Evolutionary conservation across 768 basidiomycete species (phyloP), one percentile per base, ranked within the genome.

Genomic region (Suillus cothurnatus): DNA sequence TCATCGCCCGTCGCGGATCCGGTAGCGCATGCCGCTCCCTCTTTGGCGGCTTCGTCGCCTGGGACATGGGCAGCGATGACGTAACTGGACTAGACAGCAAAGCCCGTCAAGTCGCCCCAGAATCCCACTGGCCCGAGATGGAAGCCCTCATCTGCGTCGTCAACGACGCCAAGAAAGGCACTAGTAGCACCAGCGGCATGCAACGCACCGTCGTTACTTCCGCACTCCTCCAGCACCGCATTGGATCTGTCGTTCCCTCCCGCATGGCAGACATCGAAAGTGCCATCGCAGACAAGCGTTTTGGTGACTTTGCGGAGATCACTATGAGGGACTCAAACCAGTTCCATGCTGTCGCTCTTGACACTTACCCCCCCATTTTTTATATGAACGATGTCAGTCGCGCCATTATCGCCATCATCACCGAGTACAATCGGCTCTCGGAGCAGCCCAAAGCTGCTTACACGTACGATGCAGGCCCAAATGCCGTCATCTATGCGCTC

Each of bases 281-380:
- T 11, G 97, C 97, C 26, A 99, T 99, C 78, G 74, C 77, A 56
- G 80, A 74, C 1, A 85, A 83, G 69, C 92, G 99, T 78, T 99
- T 99, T 76, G 88, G 95, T 71, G 69, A 86, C 0, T 99, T 99
- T 69, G 97, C 95, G 0, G 79, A 81, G 66, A 86, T 98, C 76
- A 99, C 97, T 26, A 99, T 99, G 95, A 88, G 86, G 58, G 97
- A 99, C 76, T 97, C 95, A 61, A 99, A 99, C 81, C 92, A 94
- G 81, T 99, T 99, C 88, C 97, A 99, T 74, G 95, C 97, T 32
- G 94, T 98, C 69, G 93, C 92, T 59, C 89, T 99, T 68, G 97
- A 99, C 79, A 99, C 97, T 0, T 88, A 91, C 50, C 97, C 97
- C 1, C 97, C 97, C 50, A 99, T 99, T 78, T 99, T 99, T 78